Evolutionary conservation across 768 basidiomycete species (phyloP), one percentile per base, ranked within the genome.

Genomic region (Termitomyces bulborhizus): DNA sequence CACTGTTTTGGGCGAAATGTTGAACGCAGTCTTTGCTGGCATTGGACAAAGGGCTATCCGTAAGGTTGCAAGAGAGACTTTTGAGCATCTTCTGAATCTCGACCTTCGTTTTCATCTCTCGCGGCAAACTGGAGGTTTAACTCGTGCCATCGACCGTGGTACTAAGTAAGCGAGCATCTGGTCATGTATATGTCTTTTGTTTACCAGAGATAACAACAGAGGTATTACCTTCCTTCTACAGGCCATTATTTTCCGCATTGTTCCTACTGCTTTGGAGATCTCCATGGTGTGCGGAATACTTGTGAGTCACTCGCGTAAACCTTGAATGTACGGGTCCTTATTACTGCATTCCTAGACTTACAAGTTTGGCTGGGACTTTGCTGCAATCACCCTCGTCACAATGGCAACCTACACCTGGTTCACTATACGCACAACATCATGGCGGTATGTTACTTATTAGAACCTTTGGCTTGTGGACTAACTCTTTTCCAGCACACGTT

Each of bases 341-440:
- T 39, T 27, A 24, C 12, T 18, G 37, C 37, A 12, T 60, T 45
- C 47, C 39, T 50, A 97, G 94, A 95, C 93, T 1, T 98, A 91
- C 65, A 96, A 98, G 66, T 99, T 97, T 64, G 97, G 97, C 8
- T 93, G 89, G 88, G 88, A 97, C 67, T 99, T 95, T 69, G 96
- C 97, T 4, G 92, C 89, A 2, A 84, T 98, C 44, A 98, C 95
- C 0, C 78, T 83, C 1, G 69, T 81, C 1, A 91, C 96, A 0
- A 84, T 99, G 78, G 88, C 79, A 2, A 83, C 88, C 3, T 99
- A 99, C 67, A 90, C 93, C 0, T 98, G 94, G 94, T 99, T 96
- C 67, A 99, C 97, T 1, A 85, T 99, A 34, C 82, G 85, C 46
- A 98, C 97, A 1, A 99, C 97, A 1, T 85, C 94, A 0, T 98